Base-by-base conservation (phyloP, 108 stramenopile species). In the Nitzschia inconspicua region DNA sequence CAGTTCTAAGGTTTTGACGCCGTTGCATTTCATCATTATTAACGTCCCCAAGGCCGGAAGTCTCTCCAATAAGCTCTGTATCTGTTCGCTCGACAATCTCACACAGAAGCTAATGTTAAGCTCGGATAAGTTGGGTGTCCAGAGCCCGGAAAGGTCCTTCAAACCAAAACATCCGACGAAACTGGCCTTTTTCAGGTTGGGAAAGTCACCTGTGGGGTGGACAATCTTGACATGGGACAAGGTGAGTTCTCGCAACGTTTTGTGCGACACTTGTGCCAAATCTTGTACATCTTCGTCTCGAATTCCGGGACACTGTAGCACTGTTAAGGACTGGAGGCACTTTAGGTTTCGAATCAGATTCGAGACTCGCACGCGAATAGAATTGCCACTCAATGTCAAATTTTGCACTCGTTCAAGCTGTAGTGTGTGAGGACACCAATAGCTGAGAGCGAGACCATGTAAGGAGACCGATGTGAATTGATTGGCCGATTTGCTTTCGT, bases 351-450 rank as follows among this genome's bases (percentile, higher is more conserved):
- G 28, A 22, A 20, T 16, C 4, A 35, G 19, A 3, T 14, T 23
- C 4, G 61, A 10, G 24, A 50, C 4, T 10, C 16, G 30, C 36
- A 25, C 18, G 9, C 32, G 60, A 2, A 59, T 36, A 1, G 64
- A 42, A 1, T 16, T 29, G 27, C 57, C 41, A n/a, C 27, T 22
- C 8, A 65, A 23, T 22, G 20, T 26, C 58, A 65, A n/a, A 11
- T 37, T 28, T 9, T 14, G 5, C 16, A 65, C 18, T 10, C 34
- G 39, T 19, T 28, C 6, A 10, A 68, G 44, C 8, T 31, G 16
- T 9, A 68, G 4, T 2, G 66, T n/a, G 4, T 58, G 24, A 8
- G 41, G 29, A 30, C 67, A 60, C 47, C 67, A 61, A 34, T 60
- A 49, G 1, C 44, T 50, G 36, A 68, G 48, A 8, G n/a, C 35